phyloP scores from a whole-genome alignment of 306 rosid species.

The Lathyrus oleraceus region DNA sequence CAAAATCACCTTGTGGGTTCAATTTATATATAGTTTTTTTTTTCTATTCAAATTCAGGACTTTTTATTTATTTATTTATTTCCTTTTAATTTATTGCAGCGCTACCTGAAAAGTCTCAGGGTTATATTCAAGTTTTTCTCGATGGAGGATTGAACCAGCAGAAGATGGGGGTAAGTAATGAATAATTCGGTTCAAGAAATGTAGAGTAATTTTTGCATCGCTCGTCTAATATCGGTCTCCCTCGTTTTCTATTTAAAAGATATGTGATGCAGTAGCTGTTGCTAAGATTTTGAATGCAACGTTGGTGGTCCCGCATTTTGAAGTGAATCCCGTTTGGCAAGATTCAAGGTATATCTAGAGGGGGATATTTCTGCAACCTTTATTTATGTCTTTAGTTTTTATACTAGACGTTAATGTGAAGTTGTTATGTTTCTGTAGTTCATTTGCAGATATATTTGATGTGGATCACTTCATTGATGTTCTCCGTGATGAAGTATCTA shows the following conservation, averaged over 20 bases:
- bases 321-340: slow-evolving; percentile 93
- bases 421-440: slow-evolving; percentile 54
- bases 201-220: slow-evolving; percentile 12
- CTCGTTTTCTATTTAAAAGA: slow-evolving; percentile 42
- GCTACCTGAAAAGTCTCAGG: slow-evolving; percentile 56
- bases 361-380: slow-evolving; percentile 16
- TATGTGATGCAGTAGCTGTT: slow-evolving; percentile 97
- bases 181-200: slow-evolving; percentile 31
- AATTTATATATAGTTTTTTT: background rate
- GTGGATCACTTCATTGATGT: slow-evolving; percentile 82
- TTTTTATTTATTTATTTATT: slow-evolving; percentile 21
- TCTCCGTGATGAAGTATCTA: slow-evolving; percentile 69
- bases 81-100: slow-evolving; percentile 55
- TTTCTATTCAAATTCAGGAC: slow-evolving; percentile 20
- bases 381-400: slow-evolving; percentile 5
- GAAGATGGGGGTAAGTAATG: slow-evolving; percentile 90
- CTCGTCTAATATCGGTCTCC: slow-evolving; percentile 17
- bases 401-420: slow-evolving; percentile 13
- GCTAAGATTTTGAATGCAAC: slow-evolving; percentile 90
- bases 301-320: slow-evolving; percentile 86
- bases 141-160: slow-evolving; percentile 99
- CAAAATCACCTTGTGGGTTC: slow-evolving; percentile 59
- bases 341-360: slow-evolving; percentile 75
- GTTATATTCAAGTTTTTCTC: slow-evolving; percentile 86
- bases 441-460: slow-evolving; percentile 91